phyloP scores from a whole-genome alignment of 2,329 filamentous ascomycete genomes.

The Fusarium austroafricanum region DNA sequence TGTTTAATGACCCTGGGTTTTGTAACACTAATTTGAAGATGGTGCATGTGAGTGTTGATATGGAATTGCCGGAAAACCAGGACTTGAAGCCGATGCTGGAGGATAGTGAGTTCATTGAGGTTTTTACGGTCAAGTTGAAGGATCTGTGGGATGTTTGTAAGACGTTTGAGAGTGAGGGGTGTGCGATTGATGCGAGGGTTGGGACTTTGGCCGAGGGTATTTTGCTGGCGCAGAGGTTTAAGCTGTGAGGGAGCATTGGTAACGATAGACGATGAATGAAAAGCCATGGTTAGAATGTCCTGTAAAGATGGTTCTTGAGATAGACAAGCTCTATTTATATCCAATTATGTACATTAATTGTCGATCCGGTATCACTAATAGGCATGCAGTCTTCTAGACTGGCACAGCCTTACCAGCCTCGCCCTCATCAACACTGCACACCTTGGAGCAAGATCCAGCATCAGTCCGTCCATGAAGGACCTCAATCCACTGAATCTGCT shows the following conservation, averaged over 20 bases:
- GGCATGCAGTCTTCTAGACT: slow-evolving; percentile 14
- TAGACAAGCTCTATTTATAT: neutral
- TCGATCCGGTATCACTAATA: neutral
- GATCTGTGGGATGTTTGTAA: slow-evolving; percentile 75
- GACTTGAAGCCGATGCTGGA: slow-evolving; percentile 76
- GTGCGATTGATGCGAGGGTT: slow-evolving; percentile 82
- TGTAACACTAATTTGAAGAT: slow-evolving; percentile 75
- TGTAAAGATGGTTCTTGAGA: too few relatives aligned
- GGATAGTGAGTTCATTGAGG: slow-evolving; percentile 85
- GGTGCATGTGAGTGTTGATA: slow-evolving; percentile 80
- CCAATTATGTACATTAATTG: slow-evolving; percentile 9
- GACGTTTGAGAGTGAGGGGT: slow-evolving; percentile 75
- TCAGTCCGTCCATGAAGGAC: slow-evolving; percentile 60
- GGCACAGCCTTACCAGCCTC: slow-evolving; percentile 54
- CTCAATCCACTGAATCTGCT: slow-evolving; percentile 72
- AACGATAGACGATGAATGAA: neutral
- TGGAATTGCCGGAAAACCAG: slow-evolving; percentile 75
- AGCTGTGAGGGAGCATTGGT: slow-evolving; percentile 21
- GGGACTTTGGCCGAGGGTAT: slow-evolving; percentile 83
- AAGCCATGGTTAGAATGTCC: neutral
- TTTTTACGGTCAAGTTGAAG: slow-evolving; percentile 74
- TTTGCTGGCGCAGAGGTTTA: slow-evolving; percentile 72
- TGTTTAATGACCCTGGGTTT: slow-evolving; percentile 75
- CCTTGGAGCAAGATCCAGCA: slow-evolving; percentile 25
- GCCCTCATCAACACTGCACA: slow-evolving; percentile 46